These are phyloP conservation scores for Leccinum angustisporum DNA, from an alignment of 1,284 basidiomycete species.

Conservation along the genomic window DNA sequence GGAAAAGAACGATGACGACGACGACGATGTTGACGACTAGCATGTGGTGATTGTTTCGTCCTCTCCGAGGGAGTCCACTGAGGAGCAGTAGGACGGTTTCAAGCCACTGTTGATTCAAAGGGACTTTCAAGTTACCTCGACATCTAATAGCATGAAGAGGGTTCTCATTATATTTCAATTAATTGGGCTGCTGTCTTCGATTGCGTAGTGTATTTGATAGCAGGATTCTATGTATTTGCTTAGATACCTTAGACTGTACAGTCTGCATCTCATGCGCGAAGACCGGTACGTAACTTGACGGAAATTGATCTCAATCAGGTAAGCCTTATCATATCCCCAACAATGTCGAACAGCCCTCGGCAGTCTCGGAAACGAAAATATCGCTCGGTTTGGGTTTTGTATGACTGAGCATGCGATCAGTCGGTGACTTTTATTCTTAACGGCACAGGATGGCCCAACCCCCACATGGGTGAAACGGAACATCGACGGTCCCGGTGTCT, in stretches of 20 bases:
- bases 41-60: neutral
- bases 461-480: slow-evolving; percentile 60
- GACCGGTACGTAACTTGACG: neutral
- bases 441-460: slow-evolving; percentile 37
- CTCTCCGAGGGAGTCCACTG: neutral
- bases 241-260: slow-evolving; percentile 23
- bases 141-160: slow-evolving; percentile 5
- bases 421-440: slow-evolving; percentile 4
- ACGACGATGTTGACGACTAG: slow-evolving; percentile 40
- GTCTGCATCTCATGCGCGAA: neutral
- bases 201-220: slow-evolving; percentile 10
- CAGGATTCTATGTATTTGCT: slow-evolving; percentile 9
- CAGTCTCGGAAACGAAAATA: slow-evolving; percentile 35
- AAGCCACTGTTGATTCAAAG: neutral
- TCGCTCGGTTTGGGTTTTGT: slow-evolving; percentile 25
- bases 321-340: neutral
- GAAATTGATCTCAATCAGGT: neutral
- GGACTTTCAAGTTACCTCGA: neutral
- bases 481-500: slow-evolving; percentile 77
- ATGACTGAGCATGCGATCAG: neutral
- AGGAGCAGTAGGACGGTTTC: neutral
- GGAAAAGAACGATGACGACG: slow-evolving; percentile 48
- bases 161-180: slow-evolving; percentile 31
- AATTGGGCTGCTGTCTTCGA: slow-evolving; percentile 20
- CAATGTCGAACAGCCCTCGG: slow-evolving; percentile 22